Base-by-base conservation (phyloP, 805 yeast genomes). In the Wickerhamiella dianesei region DNA sequence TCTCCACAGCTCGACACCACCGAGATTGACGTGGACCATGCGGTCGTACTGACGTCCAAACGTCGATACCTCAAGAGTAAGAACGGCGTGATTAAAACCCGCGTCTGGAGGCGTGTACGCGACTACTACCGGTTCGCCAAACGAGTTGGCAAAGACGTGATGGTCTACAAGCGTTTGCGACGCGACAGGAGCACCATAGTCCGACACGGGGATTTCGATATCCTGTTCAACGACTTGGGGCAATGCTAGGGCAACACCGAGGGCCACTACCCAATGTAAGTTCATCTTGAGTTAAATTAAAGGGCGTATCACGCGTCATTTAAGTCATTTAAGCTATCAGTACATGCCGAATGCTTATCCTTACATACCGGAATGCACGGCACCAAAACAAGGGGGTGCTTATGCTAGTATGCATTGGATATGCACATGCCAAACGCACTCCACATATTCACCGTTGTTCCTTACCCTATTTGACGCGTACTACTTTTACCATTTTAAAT, bases 1-100 rank as follows among this genome's bases (percentile, higher is more conserved):
- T 64, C 89, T 72, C 89, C 89, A 82, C 21, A 82, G 61, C 52
- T 80, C 79, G 6, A 72, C 68, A 19, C 77, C 80, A 48, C 71
- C 70, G 29, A 82, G 61, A 54, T 72, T 79, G 9, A 67, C 42
- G 44, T 64, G 65, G n/a, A 58, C 64, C 48, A 66, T 53, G 16
- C 71, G 59, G 50, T 66, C 71, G 47, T 54, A 66, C 51, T 66
- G 71, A 25, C 54, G 47, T 21, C 69, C 70, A 20, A 46, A 52
- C 14, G 59, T 57, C 8, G 60, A 48, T 3, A 62, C 58, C 18
- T 61, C 53, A n/a, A 66, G 50, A 2, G 55, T 49, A 21, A 64
- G 51, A 4, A 51, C 54, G 8, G 66, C 70, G 25, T 63, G 59
- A 36, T 58, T 55, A 51, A 65, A 65, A 17, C 48, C 53, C 5